Conservation (phyloP, 345 rosid genomes). For the Linum trigynum region DNA sequence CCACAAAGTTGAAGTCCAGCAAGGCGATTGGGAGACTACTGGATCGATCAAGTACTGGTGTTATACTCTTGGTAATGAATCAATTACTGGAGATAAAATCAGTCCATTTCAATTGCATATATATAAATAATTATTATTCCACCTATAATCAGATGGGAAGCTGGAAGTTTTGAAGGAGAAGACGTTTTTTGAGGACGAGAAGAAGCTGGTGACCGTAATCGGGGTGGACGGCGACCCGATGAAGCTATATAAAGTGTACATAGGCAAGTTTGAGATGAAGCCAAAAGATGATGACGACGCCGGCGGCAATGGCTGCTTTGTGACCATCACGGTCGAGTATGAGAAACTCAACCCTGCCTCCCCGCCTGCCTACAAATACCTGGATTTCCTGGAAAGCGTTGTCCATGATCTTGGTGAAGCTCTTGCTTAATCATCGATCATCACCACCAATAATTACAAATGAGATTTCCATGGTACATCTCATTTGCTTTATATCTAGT, state of each 20-base stretch:
- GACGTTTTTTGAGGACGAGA: slow-evolving; percentile 16
- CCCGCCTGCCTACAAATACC: slow-evolving; percentile 15
- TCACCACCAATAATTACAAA: too few relatives aligned
- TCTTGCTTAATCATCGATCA: too few relatives aligned
- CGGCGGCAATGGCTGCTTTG: slow-evolving; percentile 1
- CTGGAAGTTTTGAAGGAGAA: slow-evolving; percentile 19
- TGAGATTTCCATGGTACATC: too few relatives aligned
- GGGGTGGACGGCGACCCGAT: slow-evolving; percentile 29
- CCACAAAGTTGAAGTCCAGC: slow-evolving; percentile 21
- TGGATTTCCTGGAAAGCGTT: slow-evolving; percentile 8
- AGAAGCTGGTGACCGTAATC: slow-evolving; percentile 10
- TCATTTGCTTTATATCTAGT: too few relatives aligned
- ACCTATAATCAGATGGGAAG: slow-evolving; percentile 19
- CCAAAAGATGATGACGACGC: slow-evolving; percentile 4
- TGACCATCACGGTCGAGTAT: slow-evolving; percentile 16
- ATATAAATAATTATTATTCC: not conserved
- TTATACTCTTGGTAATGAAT: slow-evolving; percentile 5
- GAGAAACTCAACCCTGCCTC: slow-evolving; percentile 21
- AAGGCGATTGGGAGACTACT: slow-evolving; percentile 28
- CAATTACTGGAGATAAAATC: too few relatives aligned
- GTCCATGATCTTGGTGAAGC: not conserved
- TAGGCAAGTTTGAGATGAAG: not conserved
- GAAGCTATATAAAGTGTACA: slow-evolving; percentile 21
- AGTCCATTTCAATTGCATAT: too few relatives aligned
- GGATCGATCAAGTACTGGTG: slow-evolving; percentile 25